Percentiles rank a stretch among this genome's conserved stretches.
These are phyloP conservation scores for Stentor roeselii DNA, from an alignment of 73 alveolate genomes.

Conservation along the genomic window DNA sequence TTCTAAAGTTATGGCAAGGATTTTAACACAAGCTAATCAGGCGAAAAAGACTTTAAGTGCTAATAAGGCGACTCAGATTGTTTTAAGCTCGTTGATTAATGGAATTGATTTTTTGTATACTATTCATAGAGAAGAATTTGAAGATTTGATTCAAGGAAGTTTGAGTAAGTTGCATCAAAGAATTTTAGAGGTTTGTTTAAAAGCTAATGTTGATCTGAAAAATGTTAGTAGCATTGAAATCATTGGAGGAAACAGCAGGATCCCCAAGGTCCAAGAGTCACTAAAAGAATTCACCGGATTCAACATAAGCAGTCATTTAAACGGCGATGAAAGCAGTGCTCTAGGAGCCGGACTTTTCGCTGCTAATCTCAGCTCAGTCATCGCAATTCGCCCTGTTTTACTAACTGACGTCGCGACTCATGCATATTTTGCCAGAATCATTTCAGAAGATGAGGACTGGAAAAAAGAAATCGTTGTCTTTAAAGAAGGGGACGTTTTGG, in stretches of 20 bases:
- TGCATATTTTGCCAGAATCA: background rate
- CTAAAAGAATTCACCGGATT: conserved; percentile 83
- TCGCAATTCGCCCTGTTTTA: conserved; percentile 36
- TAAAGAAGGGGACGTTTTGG: background rate
- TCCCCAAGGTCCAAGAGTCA: conserved; percentile 83
- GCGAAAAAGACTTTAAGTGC: conserved; percentile 89
- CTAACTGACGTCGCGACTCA: conserved; percentile 23
- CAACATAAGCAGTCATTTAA: conserved; percentile 84
- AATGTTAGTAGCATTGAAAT: conserved; percentile 85
- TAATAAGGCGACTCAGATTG: conserved; percentile 74
- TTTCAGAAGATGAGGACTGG: background rate
- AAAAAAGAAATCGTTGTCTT: background rate
- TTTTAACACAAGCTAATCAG: conserved; percentile 87
- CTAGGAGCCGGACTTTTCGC: conserved; percentile 98
- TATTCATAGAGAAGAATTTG: conserved; percentile 89
- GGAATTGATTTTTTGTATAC: conserved; percentile 83
- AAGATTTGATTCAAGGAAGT: conserved; percentile 48
- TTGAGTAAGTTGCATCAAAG: conserved; percentile 44
- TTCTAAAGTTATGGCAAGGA: conserved; percentile 80
- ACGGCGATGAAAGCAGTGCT: conserved; percentile 96
- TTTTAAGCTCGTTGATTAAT: conserved; percentile 84
- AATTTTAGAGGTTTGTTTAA: conserved; percentile 48
- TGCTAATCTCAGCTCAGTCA: conserved; percentile 74
- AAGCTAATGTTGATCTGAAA: conserved; percentile 52
- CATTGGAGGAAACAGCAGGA: conserved; percentile 96